Evolutionary conservation across 768 basidiomycete genomes (phyloP).

Genomic region (Lanmaoa pseudosensibilis): DNA sequence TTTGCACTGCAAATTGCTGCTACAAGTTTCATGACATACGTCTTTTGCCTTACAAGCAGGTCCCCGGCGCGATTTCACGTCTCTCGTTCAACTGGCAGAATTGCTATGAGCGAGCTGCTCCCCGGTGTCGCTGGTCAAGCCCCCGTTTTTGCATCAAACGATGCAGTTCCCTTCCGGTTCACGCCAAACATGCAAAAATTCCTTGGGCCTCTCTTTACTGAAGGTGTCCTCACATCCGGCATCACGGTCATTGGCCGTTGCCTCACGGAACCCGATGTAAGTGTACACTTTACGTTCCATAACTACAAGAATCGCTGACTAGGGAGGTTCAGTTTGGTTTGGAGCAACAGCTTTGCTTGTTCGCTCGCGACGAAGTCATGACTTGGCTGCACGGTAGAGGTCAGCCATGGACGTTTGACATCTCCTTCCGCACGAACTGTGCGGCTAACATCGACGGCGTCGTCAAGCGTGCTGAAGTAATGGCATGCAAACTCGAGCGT

Average conservation of each 20-base stretch:
- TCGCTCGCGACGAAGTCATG: conserved; percentile 90
- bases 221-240: conserved; percentile 83
- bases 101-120: conserved; percentile 91
- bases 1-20: conserved; percentile 89
- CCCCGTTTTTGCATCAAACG: conserved; percentile 72
- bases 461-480: conserved; percentile 75
- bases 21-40: conserved; percentile 88
- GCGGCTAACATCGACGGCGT: conserved; percentile 65
- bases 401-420: conserved; percentile 58
- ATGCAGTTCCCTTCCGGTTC: conserved; percentile 94
- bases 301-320: not conserved
- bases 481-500: conserved; percentile 86
- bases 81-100: conserved; percentile 84
- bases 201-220: conserved; percentile 83
- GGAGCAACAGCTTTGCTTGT: conserved; percentile 88
- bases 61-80: conserved; percentile 83
- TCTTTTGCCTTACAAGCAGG: conserved; percentile 81
- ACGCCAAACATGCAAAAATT: conserved; percentile 97
- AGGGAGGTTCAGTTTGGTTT: conserved; percentile 70
- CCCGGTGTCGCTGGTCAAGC: conserved; percentile 59
- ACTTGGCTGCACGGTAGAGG: conserved; percentile 65
- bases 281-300: conserved; percentile 14
- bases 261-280: conserved; percentile 88
- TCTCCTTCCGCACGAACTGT: conserved; percentile 56
- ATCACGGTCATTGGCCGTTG: conserved; percentile 90